Conservation (phyloP, 306 rosid genomes). For the Prunus dulcis region DNA sequence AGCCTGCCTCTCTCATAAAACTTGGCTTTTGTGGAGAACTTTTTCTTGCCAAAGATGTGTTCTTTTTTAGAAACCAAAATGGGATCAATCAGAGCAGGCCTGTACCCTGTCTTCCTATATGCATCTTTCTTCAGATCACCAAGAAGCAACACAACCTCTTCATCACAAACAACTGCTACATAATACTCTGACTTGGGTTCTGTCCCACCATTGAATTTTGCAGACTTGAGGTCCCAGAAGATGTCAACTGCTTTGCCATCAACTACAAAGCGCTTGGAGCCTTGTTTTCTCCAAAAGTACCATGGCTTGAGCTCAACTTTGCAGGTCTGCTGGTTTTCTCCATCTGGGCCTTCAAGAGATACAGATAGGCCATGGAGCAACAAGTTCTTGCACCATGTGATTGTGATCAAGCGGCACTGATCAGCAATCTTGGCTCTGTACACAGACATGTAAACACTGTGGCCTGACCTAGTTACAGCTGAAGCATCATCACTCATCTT, state of each 20-base stretch:
- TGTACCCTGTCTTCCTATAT: conserved; percentile 60
- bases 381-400: conserved; percentile 78
- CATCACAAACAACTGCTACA: conserved; percentile 77
- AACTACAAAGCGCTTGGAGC: conserved; percentile 58
- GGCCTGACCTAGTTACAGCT: conserved; percentile 70
- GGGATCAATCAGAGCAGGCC: conserved; percentile 80
- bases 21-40: conserved; percentile 63
- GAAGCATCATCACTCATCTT: conserved; percentile 44
- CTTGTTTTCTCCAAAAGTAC: conserved; percentile 87
- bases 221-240: conserved; percentile 81
- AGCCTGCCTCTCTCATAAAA: conserved; percentile 69
- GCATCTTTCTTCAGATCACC: conserved; percentile 85
- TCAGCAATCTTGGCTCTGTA: conserved; percentile 71
- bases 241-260: conserved; percentile 52
- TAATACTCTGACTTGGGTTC: conserved; percentile 77
- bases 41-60: conserved; percentile 77
- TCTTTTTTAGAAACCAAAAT: conserved; percentile 71
- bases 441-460: conserved; percentile 61
- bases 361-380: conserved; percentile 73
- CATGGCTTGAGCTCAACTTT: conserved; percentile 92
- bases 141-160: conserved; percentile 70
- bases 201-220: conserved; percentile 69
- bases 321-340: conserved; percentile 67
- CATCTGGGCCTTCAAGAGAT: conserved; percentile 58
- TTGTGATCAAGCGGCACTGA: conserved; percentile 62